These are phyloP conservation scores for Penicillium pancosmium DNA, from an alignment of 495 filamentous ascomycete genomes.

Conservation along the genomic window DNA sequence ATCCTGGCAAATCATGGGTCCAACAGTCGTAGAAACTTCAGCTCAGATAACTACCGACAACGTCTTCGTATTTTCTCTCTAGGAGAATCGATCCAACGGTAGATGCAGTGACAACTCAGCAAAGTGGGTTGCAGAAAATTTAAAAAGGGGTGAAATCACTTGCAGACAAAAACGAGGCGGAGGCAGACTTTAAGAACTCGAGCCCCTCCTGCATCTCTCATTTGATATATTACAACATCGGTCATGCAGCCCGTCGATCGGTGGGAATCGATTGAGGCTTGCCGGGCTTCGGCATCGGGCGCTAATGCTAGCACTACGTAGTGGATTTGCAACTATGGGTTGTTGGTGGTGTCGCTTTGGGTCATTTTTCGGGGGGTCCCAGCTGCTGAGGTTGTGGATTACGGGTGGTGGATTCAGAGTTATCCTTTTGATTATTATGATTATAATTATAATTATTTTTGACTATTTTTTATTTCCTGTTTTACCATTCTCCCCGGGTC, in stretches of 20 bases:
- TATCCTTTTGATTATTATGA: too few species aligned
- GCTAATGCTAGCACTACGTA: slow-evolving; percentile 8
- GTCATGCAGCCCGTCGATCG: slow-evolving; percentile 55
- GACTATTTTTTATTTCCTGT: slow-evolving; percentile 4
- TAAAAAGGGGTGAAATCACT: slow-evolving; percentile 28
- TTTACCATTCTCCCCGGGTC: neutral
- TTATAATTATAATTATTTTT: slow-evolving; percentile 1
- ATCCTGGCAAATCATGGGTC: slow-evolving; percentile 26
- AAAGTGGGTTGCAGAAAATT: slow-evolving; percentile 21
- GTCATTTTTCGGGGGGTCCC: neutral
- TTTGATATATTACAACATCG: slow-evolving; percentile 55
- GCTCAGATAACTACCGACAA: neutral
- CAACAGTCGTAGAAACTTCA: neutral
- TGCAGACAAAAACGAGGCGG: slow-evolving; percentile 34
- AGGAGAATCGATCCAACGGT: slow-evolving; percentile 10
- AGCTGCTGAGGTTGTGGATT: too few species aligned
- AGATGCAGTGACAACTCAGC: slow-evolving; percentile 35
- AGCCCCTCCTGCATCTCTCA: slow-evolving; percentile 52
- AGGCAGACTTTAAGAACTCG: slow-evolving; percentile 42
- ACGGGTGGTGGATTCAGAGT: too few species aligned
- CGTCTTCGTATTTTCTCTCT: slow-evolving; percentile 5
- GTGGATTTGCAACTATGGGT: neutral
- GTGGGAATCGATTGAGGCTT: slow-evolving; percentile 36
- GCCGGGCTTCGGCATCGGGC: slow-evolving; percentile 28
- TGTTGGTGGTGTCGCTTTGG: neutral